Evolutionary conservation across 768 basidiomycete genomes (phyloP), one percentile per base, ranked within the genome.

Genomic region (Pisolithus tinctorius): DNA sequence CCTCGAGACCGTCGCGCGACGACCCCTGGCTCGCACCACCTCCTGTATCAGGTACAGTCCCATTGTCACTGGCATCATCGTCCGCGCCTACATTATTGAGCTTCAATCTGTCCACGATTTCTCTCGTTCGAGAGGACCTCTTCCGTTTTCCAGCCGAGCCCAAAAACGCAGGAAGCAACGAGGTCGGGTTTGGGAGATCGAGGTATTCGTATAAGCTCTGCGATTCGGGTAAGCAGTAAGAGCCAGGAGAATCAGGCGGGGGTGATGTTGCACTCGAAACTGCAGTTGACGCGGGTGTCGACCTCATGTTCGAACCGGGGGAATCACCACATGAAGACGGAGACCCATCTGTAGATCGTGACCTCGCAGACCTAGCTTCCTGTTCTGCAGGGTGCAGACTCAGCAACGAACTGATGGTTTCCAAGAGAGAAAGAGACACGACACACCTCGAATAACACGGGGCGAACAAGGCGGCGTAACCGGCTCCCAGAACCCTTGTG

Each of bases 401-500:
- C 45, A 46, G 45, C 45, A 8, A 31, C 20, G 31, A 31, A 16
- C 4, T 20, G 13, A 20, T 11, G 10, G 6, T 13, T 6, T n/a
- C 27, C 30, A 3, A 31, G 14, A n/a, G 6, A 27, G 25, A 45
- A 45, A 27, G 26, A 26, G 43, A 45, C 26, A n/a, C 14, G 13
- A 45, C 43, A 6, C 20, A 47, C 45, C 45, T 20, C 34, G 45
- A 10, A 23, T 10, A 58, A 55, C 42, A 51, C 55, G 26, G 4
- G 50, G 59, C 17, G 63, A 60, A 6, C 60, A 61, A 5, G 53
- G 11, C 1, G 57, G 52, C 4, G 38, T 47, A 27, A 52, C 42
- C 20, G 60, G 51, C n/a, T 60, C 62, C 63, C 63, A 65, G 39
- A 65, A 65, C 26, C 64, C 63, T 4, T 63, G 64, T 20, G 60